These are phyloP conservation scores for Xylaria acuta DNA, from an alignment of 495 filamentous ascomycete genomes.

Conservation along the genomic window DNA sequence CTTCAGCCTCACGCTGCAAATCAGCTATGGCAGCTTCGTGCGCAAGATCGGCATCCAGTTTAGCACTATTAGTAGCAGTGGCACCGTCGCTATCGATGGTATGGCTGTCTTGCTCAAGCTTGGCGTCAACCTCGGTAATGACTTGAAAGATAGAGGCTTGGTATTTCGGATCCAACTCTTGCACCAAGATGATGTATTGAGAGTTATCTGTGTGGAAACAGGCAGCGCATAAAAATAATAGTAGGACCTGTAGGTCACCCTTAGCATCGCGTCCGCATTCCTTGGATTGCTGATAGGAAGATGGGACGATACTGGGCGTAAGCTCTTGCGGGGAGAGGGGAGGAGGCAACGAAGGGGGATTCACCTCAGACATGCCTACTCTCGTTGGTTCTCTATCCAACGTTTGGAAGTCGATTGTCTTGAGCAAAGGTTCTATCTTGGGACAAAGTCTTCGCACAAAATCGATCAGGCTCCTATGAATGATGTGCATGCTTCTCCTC, in stretches of 20 bases:
- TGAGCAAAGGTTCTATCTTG: conserved; percentile 37
- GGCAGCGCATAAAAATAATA: conserved; percentile 35
- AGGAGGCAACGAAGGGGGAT: background rate
- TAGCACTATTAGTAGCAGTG: conserved; percentile 7
- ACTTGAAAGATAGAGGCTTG: conserved; percentile 33
- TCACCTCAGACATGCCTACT: conserved; percentile 37
- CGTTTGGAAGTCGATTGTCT: conserved; percentile 36
- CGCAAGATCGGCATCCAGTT: conserved; percentile 37
- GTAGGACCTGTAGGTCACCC: conserved; percentile 30
- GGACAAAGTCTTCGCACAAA: conserved; percentile 30
- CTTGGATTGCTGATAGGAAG: background rate
- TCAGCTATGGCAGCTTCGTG: conserved; percentile 36
- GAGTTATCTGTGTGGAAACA: conserved; percentile 34
- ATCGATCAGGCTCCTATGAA: conserved; percentile 37
- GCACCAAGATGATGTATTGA: conserved; percentile 30
- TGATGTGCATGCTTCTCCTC: conserved; percentile 40
- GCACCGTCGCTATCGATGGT: conserved; percentile 24
- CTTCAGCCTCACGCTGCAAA: conserved; percentile 46
- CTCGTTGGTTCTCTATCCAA: conserved; percentile 38
- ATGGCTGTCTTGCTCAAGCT: conserved; percentile 24
- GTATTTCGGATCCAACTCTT: conserved; percentile 26
- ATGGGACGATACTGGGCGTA: background rate
- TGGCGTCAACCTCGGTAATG: conserved; percentile 30
- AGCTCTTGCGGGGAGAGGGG: background rate
- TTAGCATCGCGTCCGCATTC: conserved; percentile 16